Evolutionary conservation across 1,284 basidiomycete genomes (phyloP), one percentile per base, ranked within the genome.

Genomic region (Irpex rosettiformis): DNA sequence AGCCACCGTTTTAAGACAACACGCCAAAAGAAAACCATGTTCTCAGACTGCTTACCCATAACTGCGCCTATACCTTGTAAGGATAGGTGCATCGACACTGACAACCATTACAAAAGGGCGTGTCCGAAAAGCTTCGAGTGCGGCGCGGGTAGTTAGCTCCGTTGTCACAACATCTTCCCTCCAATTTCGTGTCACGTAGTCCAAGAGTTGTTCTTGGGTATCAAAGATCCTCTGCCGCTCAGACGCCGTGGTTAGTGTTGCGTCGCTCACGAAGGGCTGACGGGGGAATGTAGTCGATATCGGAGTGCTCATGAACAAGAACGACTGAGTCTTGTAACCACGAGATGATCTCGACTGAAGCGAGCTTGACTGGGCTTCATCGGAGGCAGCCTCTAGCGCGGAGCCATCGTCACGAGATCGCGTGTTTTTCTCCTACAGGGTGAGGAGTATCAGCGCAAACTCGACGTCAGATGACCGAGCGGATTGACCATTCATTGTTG

Each of bases 101-200:
- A 98, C 76, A 29, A 98, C 81, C 67, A 98, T 75, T 70, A 98
- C 95, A 71, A 94, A 98, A 0, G 96, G 96, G 7, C 97, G 80
- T 69, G 89, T 95, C 40, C 86, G 72, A 68, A 98, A 98, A 49
- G 80, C 75, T 58, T 80, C 79, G 43, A 96, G 78, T 16, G 86
- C 67, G n/a, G 84, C 79, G 28, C 74, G 74, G 0, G 82, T 84
- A 52, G 71, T 69, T 21, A 98, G 72, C 67, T 93, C 90, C 4
- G 81, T 79, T 0, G 94, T 97, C 28, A 98, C 94, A 67, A 90
- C 93, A 64, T 91, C 76, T 2, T 78, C 71, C 45, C 79, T 80
- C 97, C 96, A 99, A 64, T 92, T 81, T 60, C 79, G 80, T 3
- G 97, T 99, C 7, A 88, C 85, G 70, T 90, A 81, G 64, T 88